Evolutionary conservation across 305 asterid species (phyloP), one percentile per base, ranked within the genome.

Genomic region (Solanum aculeatissimum): DNA sequence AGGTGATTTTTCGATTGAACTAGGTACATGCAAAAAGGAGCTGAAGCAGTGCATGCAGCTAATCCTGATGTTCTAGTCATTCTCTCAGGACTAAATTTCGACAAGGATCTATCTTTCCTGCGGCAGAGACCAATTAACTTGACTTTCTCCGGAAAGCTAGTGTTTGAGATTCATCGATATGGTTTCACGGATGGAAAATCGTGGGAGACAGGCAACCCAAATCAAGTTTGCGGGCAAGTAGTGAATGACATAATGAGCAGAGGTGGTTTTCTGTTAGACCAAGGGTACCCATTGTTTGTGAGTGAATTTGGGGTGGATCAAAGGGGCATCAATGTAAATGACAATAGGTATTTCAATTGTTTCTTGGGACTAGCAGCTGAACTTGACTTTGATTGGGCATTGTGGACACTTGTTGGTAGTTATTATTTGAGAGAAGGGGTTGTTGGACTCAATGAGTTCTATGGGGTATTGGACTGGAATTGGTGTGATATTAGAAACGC

Each of bases 311-410:
- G 99, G 7, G 88, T 91, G 21, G 98, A 97, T 62, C 90, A 90
- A 85, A 92, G 96, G 88, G 98, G 99, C 7, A 92, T 57, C 3
- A 92, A 97, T 75, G 97, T 89, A 84, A 97, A 97, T 55, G 99
- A 97, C 86, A 97, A 95, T 60, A 90, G 98, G 92, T 95, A 58
- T 89, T 86, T 97, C 87, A 93, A 94, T 80, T 97, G 99, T 82
- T 92, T 97, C 65, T 57, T 92, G 93, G 99, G 97, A 4, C 89
- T 95, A 93, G 98, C 99, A 38, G 98, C 99, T 80, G 97, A 93
- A 69, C 83, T 81, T 43, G 99, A 97, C 83, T 60, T 95, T 74
- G 99, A 95, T 40, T 97, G 98, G 98, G 98, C 98, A 29, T 54
- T 93, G 60, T 95, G 99, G 99, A 91, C 96, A 74, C 95, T 97